phyloP scores from a whole-genome alignment of 805 yeast genomes.

The Cyberlindnera nakhonratchasimensis region DNA sequence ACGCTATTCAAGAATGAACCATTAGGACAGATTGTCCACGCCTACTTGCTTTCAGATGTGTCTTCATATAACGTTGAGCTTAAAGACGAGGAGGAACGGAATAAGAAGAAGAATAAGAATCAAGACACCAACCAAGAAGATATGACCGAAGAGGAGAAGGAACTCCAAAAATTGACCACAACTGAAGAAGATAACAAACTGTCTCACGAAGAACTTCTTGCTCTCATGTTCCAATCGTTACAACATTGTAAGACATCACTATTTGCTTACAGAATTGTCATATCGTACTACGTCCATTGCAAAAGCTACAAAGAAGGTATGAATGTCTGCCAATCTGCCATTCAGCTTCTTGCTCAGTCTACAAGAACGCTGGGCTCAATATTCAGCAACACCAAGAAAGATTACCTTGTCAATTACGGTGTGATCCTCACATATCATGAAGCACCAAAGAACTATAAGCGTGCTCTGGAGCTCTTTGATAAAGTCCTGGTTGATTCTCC shows the following conservation, averaged over 20 bases:
- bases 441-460: constrained; percentile 81
- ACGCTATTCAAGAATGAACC: constrained; percentile 57
- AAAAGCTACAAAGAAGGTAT: constrained; percentile 64
- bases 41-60: constrained; percentile 61
- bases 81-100: constrained; percentile 20
- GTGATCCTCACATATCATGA: constrained; percentile 78
- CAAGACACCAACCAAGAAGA: constrained; percentile 19
- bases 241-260: constrained; percentile 44
- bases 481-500: constrained; percentile 47
- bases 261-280: constrained; percentile 62
- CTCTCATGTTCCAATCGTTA: constrained; percentile 50
- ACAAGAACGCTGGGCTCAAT: constrained; percentile 44
- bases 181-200: constrained; percentile 27
- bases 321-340: constrained; percentile 56
- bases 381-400: constrained; percentile 51
- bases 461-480: constrained; percentile 72
- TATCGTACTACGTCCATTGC: constrained; percentile 54
- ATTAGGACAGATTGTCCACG: constrained; percentile 57
- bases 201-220: constrained; percentile 49
- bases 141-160: constrained; percentile 25
- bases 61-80: constrained; percentile 47
- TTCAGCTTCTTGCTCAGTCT: constrained; percentile 48
- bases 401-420: constrained; percentile 64
- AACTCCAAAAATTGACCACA: constrained; percentile 22
- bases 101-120: constrained; percentile 15